Percentiles rank a stretch among this genome's conserved stretches.
Evolutionary conservation across 192 early-diverging fungal genomes (phyloP).

Genomic region (Globomyces pollinis-pini): DNA sequence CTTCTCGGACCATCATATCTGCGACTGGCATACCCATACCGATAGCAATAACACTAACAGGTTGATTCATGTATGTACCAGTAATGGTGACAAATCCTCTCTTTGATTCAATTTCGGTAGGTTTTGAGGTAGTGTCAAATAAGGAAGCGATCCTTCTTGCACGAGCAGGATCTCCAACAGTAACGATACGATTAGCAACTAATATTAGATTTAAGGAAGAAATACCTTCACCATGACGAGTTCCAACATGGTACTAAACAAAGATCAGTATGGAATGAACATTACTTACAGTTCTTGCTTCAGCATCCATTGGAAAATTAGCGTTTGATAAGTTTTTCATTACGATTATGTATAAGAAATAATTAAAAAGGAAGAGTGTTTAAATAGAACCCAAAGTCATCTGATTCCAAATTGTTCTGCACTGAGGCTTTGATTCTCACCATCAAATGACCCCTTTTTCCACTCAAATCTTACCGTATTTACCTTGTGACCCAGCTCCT

Average conservation of each 20-base stretch:
- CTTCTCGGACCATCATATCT: slow-evolving; percentile 88
- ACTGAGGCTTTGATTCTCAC: no score
- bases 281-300: slow-evolving; percentile 73
- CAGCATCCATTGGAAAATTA: slow-evolving; percentile 70
- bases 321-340: no score
- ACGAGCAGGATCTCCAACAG: slow-evolving; percentile 77
- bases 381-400: no score
- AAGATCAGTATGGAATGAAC: no score
- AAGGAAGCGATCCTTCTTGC: slow-evolving; percentile 54
- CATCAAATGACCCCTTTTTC: no score
- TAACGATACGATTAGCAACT: slow-evolving; percentile 79
- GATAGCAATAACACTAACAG: slow-evolving; percentile 80
- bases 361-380: no score
- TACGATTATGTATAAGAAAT: no score
- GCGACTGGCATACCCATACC: slow-evolving; percentile 79
- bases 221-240: slow-evolving; percentile 58
- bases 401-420: no score
- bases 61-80: slow-evolving; percentile 63
- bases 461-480: no score
- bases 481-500: no score
- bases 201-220: slow-evolving; percentile 8
- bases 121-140: slow-evolving; percentile 40
- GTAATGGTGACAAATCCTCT: slow-evolving; percentile 84
- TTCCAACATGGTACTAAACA: slow-evolving; percentile 78
- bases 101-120: slow-evolving; percentile 41